Evolutionary conservation across 179 eudicot species (phyloP).

Genomic region (Sideroxylon spinosum): DNA sequence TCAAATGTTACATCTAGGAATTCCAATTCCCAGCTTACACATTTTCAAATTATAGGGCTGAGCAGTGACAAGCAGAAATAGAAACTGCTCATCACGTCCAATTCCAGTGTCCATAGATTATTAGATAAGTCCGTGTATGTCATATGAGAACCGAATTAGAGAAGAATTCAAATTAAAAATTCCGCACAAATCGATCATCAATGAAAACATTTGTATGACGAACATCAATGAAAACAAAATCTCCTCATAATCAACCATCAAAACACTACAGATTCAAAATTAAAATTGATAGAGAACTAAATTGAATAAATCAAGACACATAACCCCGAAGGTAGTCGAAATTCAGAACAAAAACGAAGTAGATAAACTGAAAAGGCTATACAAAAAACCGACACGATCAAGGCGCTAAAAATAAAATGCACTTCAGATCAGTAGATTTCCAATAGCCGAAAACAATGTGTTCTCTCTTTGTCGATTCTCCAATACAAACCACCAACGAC

Average conservation of each 20-base stretch:
- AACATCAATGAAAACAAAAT: background rate
- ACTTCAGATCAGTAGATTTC: background rate
- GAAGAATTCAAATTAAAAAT: background rate
- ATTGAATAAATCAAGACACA: background rate
- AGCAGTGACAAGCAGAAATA: background rate
- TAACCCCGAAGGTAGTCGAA: background rate
- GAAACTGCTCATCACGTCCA: background rate
- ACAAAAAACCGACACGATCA: slow-evolving; percentile 4
- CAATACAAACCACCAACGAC: background rate
- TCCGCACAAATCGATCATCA: background rate
- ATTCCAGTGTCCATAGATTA: background rate
- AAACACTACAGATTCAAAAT: background rate
- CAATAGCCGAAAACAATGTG: background rate
- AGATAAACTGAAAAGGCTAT: background rate
- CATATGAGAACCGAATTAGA: background rate
- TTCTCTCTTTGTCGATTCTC: background rate
- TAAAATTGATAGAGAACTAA: background rate
- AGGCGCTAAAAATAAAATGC: background rate
- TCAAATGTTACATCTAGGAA: background rate
- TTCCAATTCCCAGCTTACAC: background rate
- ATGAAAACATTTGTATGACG: background rate
- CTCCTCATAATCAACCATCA: background rate
- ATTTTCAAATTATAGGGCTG: background rate
- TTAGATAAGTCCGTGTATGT: background rate
- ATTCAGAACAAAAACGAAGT: slow-evolving; percentile 1